Conservation (phyloP, 75 land plant species). For the Selaginella tamariscina region DNA sequence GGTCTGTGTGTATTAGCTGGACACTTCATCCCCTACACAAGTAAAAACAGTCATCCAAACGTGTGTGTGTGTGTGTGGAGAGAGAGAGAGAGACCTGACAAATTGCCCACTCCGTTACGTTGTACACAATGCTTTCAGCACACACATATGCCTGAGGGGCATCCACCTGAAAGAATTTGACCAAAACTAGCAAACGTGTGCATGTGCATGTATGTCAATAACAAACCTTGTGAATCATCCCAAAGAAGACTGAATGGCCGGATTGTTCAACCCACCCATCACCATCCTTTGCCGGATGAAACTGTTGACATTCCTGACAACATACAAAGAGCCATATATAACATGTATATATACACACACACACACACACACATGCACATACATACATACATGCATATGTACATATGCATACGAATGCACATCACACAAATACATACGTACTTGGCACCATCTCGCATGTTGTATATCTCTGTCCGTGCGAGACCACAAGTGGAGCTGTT, state of each 20-base stretch:
- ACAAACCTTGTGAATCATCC: conserved; percentile 69
- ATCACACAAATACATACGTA: conserved; percentile 15
- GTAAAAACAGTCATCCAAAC: conserved; percentile 1
- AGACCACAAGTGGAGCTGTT: conserved; percentile 56
- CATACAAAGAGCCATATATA: not conserved
- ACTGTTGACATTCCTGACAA: conserved; percentile 81
- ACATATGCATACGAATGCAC: too few relatives aligned
- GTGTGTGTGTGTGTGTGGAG: not conserved
- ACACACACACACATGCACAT: too few relatives aligned
- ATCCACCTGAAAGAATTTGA: conserved; percentile 43
- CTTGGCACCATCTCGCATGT: conserved; percentile 96
- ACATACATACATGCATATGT: too few relatives aligned
- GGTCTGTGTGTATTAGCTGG: conserved; percentile 80
- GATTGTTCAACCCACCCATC: conserved; percentile 98
- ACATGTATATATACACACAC: conserved; percentile 18
- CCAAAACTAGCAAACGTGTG: not conserved
- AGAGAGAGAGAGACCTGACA: conserved; percentile 93
- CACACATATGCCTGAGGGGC: conserved; percentile 77
- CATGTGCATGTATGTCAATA: not conserved
- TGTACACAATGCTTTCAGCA: conserved; percentile 68
- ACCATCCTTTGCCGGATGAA: conserved; percentile 94
- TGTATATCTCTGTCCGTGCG: conserved; percentile 54
- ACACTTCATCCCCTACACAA: conserved; percentile 84
- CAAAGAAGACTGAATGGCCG: conserved; percentile 67
- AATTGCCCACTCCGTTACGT: conserved; percentile 85